Evolutionary conservation across 768 basidiomycete species (phyloP).

Genomic region (Collybiopsis confluens): DNA sequence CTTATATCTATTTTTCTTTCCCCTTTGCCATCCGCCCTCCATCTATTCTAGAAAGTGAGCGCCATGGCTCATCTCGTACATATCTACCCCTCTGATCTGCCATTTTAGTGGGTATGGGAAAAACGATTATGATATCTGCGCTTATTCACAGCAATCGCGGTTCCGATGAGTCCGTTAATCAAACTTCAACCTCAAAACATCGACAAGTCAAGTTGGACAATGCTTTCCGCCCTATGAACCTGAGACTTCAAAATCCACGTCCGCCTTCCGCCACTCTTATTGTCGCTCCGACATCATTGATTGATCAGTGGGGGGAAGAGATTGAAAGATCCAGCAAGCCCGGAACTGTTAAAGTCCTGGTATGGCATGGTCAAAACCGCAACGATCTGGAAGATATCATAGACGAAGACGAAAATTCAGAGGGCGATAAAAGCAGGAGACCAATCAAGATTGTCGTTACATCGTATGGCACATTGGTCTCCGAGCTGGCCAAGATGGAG

Average conservation of each 20-base stretch:
- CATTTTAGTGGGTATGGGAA: constrained; percentile 85
- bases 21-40: not conserved
- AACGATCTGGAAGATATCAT: constrained; percentile 60
- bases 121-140: constrained; percentile 90
- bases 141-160: constrained; percentile 77
- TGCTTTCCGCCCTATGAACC: constrained; percentile 49
- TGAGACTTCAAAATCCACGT: constrained; percentile 22
- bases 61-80: constrained; percentile 2
- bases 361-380: constrained; percentile 90
- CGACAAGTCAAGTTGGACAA: constrained; percentile 61
- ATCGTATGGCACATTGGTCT: constrained; percentile 77
- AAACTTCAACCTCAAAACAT: constrained; percentile 29
- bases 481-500: constrained; percentile 74
- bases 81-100: not conserved
- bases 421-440: constrained; percentile 26
- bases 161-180: constrained; percentile 32
- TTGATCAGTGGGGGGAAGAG: constrained; percentile 93
- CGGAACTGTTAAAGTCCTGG: constrained; percentile 56
- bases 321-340: constrained; percentile 78
- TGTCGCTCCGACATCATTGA: constrained; percentile 77
- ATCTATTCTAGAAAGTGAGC: constrained; percentile 45
- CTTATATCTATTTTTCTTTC: not conserved
- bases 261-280: constrained; percentile 49
- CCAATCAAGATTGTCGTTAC: constrained; percentile 81
- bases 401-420: constrained; percentile 47